These are phyloP conservation scores for Suhomyces bokatorum DNA, from an alignment of 1,139 yeast species.

Conservation along the genomic window DNA sequence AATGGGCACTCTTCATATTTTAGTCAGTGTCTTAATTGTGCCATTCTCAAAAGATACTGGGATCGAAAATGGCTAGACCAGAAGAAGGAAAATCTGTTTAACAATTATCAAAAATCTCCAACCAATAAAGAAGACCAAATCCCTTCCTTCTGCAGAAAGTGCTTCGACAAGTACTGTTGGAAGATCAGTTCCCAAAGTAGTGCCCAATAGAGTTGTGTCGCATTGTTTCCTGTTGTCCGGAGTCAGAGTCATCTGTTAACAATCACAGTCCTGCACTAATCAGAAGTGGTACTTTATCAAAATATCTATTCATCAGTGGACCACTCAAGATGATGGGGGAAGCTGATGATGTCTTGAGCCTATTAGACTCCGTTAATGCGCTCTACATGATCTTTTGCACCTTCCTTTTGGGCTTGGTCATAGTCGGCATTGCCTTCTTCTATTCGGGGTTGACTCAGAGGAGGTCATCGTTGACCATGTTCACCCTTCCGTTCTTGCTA, in stretches of 20 bases:
- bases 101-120: background rate
- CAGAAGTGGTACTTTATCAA: background rate
- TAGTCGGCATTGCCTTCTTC: constrained; percentile 50
- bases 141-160: constrained; percentile 23
- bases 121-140: constrained; percentile 1
- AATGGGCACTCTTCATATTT: constrained; percentile 41
- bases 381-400: constrained; percentile 43
- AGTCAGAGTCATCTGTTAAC: background rate
- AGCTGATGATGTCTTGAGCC: constrained; percentile 4
- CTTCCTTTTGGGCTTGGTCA: constrained; percentile 32
- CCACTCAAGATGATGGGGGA: background rate
- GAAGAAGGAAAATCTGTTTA: background rate
- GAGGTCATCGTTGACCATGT: constrained; percentile 55
- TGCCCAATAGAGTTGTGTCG: too few species aligned
- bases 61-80: constrained; percentile 32
- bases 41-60: constrained; percentile 54
- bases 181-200: background rate
- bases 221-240: background rate
- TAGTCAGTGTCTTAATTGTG: constrained; percentile 59
- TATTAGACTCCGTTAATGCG: constrained; percentile 30
- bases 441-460: constrained; percentile 62
- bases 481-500: constrained; percentile 49
- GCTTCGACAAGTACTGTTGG: constrained; percentile 28
- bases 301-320: background rate
- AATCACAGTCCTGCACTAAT: background rate